phyloP scores from a whole-genome alignment of 257 asterid species.

The Eucommia ulmoides region DNA sequence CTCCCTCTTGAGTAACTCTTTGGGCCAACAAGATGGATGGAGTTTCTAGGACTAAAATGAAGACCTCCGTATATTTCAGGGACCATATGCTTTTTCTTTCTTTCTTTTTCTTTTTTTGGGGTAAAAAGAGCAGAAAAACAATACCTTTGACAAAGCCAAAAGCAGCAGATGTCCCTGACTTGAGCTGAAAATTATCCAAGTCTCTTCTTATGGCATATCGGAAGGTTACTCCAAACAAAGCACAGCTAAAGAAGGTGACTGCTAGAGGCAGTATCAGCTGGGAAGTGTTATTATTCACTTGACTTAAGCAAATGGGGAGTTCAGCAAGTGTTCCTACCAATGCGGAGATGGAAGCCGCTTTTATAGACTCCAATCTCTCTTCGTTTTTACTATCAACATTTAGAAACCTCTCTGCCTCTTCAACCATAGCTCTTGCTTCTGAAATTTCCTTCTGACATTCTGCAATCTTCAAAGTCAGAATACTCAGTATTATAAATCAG shows the following conservation, averaged over 20 bases:
- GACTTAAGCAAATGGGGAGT: constrained; percentile 57
- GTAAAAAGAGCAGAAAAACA: too few species aligned
- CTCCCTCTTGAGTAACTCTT: too few species aligned
- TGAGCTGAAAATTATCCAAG: constrained; percentile 67
- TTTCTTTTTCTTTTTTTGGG: too few species aligned
- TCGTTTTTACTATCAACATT: constrained; percentile 23
- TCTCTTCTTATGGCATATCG: constrained; percentile 82
- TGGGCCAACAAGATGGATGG: too few species aligned
- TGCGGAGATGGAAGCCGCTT: constrained; percentile 73
- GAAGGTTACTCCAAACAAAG: constrained; percentile 77
- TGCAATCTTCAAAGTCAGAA: constrained; percentile 61
- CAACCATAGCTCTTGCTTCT: constrained; percentile 73
- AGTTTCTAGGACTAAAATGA: background rate
- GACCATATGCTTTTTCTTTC: too few species aligned
- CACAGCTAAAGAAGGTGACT: constrained; percentile 64
- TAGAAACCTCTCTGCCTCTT: constrained; percentile 67
- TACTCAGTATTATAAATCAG: too few species aligned
- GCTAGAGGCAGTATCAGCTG: constrained; percentile 57
- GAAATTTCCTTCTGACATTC: constrained; percentile 81
- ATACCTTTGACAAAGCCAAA: constrained; percentile 86
- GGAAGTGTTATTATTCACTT: constrained; percentile 22
- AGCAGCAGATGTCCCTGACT: constrained; percentile 79
- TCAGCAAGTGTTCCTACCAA: constrained; percentile 59
- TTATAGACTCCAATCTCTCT: constrained; percentile 66
- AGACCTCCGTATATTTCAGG: too few species aligned